These are phyloP conservation scores for Sporobolus alterniflorus DNA, from an alignment of 202 grass and related monocot genomes.

Conservation along the genomic window DNA sequence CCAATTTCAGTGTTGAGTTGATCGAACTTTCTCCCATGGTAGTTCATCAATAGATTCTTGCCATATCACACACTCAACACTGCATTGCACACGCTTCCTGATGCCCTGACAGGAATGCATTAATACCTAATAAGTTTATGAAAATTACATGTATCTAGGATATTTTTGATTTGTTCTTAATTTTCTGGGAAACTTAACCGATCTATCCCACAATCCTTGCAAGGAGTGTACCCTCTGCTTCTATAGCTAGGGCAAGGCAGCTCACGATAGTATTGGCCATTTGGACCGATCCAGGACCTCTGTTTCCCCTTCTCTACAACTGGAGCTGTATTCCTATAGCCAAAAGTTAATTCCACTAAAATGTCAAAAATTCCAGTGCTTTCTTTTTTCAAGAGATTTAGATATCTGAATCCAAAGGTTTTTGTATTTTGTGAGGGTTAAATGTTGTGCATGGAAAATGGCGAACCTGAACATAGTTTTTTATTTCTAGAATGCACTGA, in stretches of 20 bases:
- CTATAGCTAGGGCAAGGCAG: conserved; percentile 87
- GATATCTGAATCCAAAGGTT: background rate
- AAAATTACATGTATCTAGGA: background rate
- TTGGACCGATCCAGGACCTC: conserved; percentile 95
- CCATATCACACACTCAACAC: conserved; percentile 96
- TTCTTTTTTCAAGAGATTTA: background rate
- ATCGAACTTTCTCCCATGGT: conserved; percentile 87
- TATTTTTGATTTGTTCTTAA: background rate
- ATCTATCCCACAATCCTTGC: conserved; percentile 81
- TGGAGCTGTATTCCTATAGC: conserved; percentile 53
- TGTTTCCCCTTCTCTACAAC: conserved; percentile 54
- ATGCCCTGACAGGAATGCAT: conserved; percentile 65
- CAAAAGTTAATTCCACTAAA: conserved; percentile 1
- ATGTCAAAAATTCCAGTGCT: background rate
- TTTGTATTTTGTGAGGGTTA: too few relatives aligned
- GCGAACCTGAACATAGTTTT: too few relatives aligned
- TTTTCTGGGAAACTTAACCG: conserved; percentile 59
- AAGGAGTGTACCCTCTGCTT: conserved; percentile 87
- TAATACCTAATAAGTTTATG: background rate
- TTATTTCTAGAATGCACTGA: background rate
- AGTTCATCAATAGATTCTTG: conserved; percentile 95
- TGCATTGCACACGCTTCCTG: conserved; percentile 64
- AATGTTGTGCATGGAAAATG: too few relatives aligned
- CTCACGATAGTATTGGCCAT: conserved; percentile 93
- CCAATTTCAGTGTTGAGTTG: conserved; percentile 58